Evolutionary conservation across 192 early-diverging fungal species (phyloP), one percentile per base, ranked within the genome.

Genomic region (Glomus cerebriforme): DNA sequence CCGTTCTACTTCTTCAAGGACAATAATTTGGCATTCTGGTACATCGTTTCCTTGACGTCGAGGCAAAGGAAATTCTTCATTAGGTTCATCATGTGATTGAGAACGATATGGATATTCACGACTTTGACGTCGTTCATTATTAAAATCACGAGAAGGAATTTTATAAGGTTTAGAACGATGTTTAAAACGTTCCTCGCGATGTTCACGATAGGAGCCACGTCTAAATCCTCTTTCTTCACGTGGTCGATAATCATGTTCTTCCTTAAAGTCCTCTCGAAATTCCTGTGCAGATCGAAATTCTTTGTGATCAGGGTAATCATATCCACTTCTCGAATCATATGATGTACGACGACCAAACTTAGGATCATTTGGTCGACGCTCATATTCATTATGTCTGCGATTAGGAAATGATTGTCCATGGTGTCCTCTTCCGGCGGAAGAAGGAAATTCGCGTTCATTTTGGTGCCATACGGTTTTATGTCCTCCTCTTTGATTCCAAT

Each of bases 51-150:
- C 79, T 27, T 76, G 72, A 24, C 79, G 39, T 32, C 79, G 37
- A n/a, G 79, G 79, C 29, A 80, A 54, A 47, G 79, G 79, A 66
- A 80, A 80, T 29, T 80, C 79, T 19, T 80, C 79, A 59, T 80
- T 63, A 15, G 32, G 65, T 22, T 78, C 47, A 29, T 78, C 77
- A 37, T 78, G 77, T 58, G 64, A 59, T 59, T 69, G 65, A n/a
- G 65, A 67, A 3, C 76, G 60, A 78, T 78, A 78, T 4, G 45
- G 37, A 78, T 58, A 27, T 15, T 78, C 77, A 59, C 77, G 77
- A 78, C 77, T 69, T 78, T 58, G 66, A 26, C 66, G 47, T 78
- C 66, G 60, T 59, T 78, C 77, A 4, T 47, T 43, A 43, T 43
- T 34, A 34, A 35, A 78, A 31, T 78, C 77, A 8, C 77, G 32